Conservation (phyloP, 768 basidiomycete species). For the Candolleomyces aberdarensis region DNA sequence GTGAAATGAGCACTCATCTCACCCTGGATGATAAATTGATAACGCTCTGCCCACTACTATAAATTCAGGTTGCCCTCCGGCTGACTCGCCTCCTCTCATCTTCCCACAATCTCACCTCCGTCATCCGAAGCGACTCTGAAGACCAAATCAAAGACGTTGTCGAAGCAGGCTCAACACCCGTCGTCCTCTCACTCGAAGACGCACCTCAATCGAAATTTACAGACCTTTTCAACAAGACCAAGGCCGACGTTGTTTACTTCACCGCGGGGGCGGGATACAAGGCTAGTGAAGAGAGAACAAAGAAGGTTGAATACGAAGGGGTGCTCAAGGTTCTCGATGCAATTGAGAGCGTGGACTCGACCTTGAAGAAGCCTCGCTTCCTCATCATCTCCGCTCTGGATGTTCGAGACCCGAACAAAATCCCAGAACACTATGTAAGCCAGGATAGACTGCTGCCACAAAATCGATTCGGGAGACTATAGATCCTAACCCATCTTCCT, state of each 20-base stretch:
- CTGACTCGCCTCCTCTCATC: slow-evolving; percentile 48
- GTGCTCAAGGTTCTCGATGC: slow-evolving; percentile 71
- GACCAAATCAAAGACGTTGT: slow-evolving; percentile 46
- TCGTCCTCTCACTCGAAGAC: slow-evolving; percentile 57
- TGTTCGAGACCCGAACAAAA: slow-evolving; percentile 44
- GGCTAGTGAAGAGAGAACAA: slow-evolving; percentile 52
- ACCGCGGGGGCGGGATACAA: slow-evolving; percentile 55
- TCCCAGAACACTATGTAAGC: slow-evolving; percentile 52
- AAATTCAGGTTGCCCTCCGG: slow-evolving; percentile 39
- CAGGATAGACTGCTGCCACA: neutral
- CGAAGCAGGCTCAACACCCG: slow-evolving; percentile 38
- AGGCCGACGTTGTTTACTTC: slow-evolving; percentile 40
- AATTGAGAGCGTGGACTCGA: slow-evolving; percentile 44
- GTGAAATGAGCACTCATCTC: neutral
- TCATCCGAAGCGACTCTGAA: slow-evolving; percentile 45
- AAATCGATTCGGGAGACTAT: neutral
- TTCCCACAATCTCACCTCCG: slow-evolving; percentile 45
- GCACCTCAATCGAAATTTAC: slow-evolving; percentile 43
- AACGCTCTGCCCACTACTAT: too few species aligned
- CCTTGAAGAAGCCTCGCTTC: slow-evolving; percentile 46
- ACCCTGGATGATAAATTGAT: neutral
- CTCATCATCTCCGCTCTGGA: slow-evolving; percentile 61
- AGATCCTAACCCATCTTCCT: too few species aligned
- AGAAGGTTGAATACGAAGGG: slow-evolving; percentile 58
- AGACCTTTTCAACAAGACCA: slow-evolving; percentile 35